Conservation (phyloP, 2,329 filamentous ascomycete genomes). For the Penicillium sp. region DNA sequence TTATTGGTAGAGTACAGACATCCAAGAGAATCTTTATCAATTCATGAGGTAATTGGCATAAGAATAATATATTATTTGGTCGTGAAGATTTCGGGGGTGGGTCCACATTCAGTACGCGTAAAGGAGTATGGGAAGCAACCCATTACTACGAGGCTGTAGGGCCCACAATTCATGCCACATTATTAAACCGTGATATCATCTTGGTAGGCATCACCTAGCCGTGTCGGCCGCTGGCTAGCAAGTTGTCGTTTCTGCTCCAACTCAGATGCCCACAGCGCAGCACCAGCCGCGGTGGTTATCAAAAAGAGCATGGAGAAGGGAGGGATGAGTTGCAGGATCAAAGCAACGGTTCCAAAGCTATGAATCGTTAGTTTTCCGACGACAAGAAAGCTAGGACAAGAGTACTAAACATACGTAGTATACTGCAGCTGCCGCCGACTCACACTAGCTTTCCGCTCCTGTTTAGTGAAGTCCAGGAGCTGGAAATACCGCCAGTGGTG, state of each 20-base stretch:
- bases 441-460: conserved; percentile 71
- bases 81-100: neutral
- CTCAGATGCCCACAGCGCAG: conserved; percentile 80
- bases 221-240: conserved; percentile 23
- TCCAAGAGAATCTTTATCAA: neutral
- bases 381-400: neutral
- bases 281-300: conserved; percentile 79
- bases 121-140: neutral
- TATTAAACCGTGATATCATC: conserved; percentile 30
- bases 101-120: neutral
- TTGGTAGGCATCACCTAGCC: conserved; percentile 35
- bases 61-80: neutral
- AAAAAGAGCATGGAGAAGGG: conserved; percentile 92
- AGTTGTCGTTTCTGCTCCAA: conserved; percentile 62
- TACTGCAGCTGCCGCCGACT: conserved; percentile 74
- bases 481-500: conserved; percentile 91
- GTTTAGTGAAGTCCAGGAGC: conserved; percentile 70
- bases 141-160: neutral
- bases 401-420: conserved; percentile 62
- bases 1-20: neutral
- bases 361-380: neutral
- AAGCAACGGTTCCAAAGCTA: conserved; percentile 79
- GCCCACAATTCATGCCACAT: neutral
- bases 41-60: neutral
- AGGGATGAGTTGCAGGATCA: conserved; percentile 84